phyloP scores from a whole-genome alignment of 208 protist genomes.

The Phytomonas francai region DNA sequence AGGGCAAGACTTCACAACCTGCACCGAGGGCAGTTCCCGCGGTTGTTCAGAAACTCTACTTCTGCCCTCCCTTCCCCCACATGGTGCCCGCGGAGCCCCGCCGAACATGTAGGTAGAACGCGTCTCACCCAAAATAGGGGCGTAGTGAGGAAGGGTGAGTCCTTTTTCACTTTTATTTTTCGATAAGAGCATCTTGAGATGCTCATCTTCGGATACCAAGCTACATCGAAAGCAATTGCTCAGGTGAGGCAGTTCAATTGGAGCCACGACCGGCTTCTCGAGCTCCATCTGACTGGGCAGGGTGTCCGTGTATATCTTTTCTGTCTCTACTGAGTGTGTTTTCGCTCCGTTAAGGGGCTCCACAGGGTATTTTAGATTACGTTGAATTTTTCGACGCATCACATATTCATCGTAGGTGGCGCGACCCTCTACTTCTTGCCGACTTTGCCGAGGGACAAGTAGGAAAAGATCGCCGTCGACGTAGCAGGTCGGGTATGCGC shows the following conservation, averaged over 20 bases:
- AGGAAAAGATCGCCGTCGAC: background rate
- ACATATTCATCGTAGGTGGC: slow-evolving; percentile 3
- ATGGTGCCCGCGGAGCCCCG: background rate
- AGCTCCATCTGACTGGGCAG: background rate
- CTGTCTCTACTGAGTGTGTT: background rate
- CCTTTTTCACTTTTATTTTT: background rate
- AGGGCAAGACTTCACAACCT: background rate
- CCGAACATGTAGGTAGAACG: background rate
- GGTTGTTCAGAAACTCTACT: background rate
- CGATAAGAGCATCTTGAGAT: background rate
- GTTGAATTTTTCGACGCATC: background rate
- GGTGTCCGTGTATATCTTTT: background rate
- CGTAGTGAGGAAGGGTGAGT: background rate
- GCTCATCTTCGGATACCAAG: background rate
- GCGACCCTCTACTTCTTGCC: background rate
- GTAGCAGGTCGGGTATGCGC: background rate
- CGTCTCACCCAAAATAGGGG: background rate
- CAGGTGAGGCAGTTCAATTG: background rate
- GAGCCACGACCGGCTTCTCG: background rate
- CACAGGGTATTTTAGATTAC: background rate
- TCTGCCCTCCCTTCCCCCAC: background rate
- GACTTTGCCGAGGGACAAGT: slow-evolving; percentile 1
- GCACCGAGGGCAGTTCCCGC: background rate
- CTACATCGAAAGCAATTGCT: background rate
- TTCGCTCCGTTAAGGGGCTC: background rate